Evolutionary conservation across 345 rosid genomes (phyloP).

Genomic region (Salix brachista): DNA sequence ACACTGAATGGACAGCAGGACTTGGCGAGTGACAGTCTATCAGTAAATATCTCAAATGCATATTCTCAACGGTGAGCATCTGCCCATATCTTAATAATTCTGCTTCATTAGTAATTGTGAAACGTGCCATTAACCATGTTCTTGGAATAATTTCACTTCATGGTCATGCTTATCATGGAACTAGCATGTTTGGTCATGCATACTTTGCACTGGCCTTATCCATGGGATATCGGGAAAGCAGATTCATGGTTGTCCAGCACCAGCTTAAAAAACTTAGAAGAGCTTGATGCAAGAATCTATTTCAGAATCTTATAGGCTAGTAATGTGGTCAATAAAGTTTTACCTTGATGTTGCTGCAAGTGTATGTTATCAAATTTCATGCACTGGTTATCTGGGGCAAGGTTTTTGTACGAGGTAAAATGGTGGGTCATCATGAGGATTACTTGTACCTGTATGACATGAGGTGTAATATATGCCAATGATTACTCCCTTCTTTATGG

Average conservation of each 20-base stretch:
- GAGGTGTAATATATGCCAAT: not conserved
- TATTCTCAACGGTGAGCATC: constrained; percentile 64
- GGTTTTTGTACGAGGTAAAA: not conserved
- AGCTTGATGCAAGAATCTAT: not conserved
- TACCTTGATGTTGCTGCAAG: not conserved
- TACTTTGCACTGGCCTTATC: not conserved
- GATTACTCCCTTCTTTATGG: not conserved
- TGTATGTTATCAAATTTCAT: not conserved
- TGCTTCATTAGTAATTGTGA: not conserved
- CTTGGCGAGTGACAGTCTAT: constrained; percentile 24
- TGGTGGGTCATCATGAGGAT: not conserved
- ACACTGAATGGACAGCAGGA: constrained; percentile 30
- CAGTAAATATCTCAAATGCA: constrained; percentile 41
- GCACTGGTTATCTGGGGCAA: not conserved
- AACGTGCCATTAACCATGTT: not conserved
- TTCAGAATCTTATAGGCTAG: not conserved
- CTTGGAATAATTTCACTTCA: not conserved
- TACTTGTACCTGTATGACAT: not conserved
- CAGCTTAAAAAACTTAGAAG: not conserved
- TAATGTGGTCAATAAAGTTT: not conserved
- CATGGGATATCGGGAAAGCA: not conserved
- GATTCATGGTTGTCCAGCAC: not conserved
- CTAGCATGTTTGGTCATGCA: not conserved
- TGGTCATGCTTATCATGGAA: not conserved
- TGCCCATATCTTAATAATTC: not conserved